These are phyloP conservation scores for Hypoxylon sp. DNA, from an alignment of 2,329 filamentous ascomycete species.

Conservation along the genomic window DNA sequence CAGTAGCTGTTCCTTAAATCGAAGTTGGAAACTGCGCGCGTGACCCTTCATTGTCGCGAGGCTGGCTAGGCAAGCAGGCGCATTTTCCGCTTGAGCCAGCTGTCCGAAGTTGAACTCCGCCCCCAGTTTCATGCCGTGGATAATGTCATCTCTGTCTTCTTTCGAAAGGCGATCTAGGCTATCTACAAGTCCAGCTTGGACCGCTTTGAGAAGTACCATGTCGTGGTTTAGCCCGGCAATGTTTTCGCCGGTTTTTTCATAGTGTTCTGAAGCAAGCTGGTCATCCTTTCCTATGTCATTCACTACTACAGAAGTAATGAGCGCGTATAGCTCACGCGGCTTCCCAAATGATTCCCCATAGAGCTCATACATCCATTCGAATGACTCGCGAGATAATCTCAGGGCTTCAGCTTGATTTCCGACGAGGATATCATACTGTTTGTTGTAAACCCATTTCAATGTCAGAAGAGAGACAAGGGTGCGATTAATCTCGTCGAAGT, in stretches of 20 bases:
- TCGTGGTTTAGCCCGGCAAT: constrained; percentile 53
- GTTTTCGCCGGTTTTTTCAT: constrained; percentile 40
- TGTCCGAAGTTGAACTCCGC: constrained; percentile 58
- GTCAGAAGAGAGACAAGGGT: constrained; percentile 57
- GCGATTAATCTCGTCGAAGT: constrained; percentile 60
- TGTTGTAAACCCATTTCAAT: constrained; percentile 56
- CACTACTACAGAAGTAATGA: constrained; percentile 56
- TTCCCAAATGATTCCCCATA: constrained; percentile 43
- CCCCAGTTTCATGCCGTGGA: constrained; percentile 56
- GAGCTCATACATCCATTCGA: constrained; percentile 50
- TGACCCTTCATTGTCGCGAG: constrained; percentile 49
- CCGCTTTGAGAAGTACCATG: constrained; percentile 52
- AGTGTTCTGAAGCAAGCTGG: constrained; percentile 48
- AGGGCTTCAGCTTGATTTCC: constrained; percentile 47
- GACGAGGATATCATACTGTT: constrained; percentile 55
- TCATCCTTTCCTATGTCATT: constrained; percentile 59
- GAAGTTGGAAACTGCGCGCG: constrained; percentile 54
- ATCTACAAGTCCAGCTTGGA: constrained; percentile 50
- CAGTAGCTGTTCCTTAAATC: constrained; percentile 57
- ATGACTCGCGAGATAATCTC: constrained; percentile 52
- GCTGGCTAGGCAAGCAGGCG: constrained; percentile 52
- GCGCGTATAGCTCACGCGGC: constrained; percentile 49
- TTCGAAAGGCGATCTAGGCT: constrained; percentile 50
- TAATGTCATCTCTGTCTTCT: constrained; percentile 48
- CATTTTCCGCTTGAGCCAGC: constrained; percentile 58